Base-by-base conservation (phyloP, 2,329 filamentous ascomycete species). In the Penicillium thymicola region DNA sequence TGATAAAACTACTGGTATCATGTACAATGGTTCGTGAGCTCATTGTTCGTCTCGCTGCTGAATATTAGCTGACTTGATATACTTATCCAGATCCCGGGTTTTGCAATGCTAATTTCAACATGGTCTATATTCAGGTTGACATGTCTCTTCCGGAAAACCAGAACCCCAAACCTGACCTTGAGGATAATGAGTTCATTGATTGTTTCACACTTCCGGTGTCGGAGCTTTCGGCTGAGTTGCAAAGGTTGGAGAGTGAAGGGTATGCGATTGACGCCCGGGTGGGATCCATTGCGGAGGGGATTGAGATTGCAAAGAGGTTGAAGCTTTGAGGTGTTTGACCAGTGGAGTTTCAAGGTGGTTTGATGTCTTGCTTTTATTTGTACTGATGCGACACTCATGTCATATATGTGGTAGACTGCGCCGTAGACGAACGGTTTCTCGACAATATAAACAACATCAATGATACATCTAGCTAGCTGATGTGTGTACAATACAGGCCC, bases 181-280 rank as follows among this genome's bases (percentile, higher is more conserved):
- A 92, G 69, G 89, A 91, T 32, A 87, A 85, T 61, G 89, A 92
- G 74, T 92, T 91, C 69, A 92, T 92, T 66, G 88, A 92, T 70
- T 86, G 87, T 34, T 92, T 92, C 66, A 84, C 82, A 7, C 80
- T 90, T 8, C 86, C 85, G 6, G 70, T 92, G 34, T 76, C 74
- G 21, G 76, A 80, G n/a, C 72, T 93, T 40, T 90, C 86, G 77
- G 79, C 79, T 0, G 85, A 88, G 68, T 86, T 87, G 68, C 83
- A 84, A 68, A 81, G 71, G 60, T 76, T 91, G 1, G 89, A 91
- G 68, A 76, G 76, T 2, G 78, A 90, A 60, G 89, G 90, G 0
- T 92, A 83, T 71, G 89, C 87, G 1, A 89, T 93, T 62, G 89
- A 93, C 72, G 89, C 89, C 4, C 79, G 89, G 32, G 87, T 93